Base-by-base conservation (phyloP, 306 rosid genomes). In the Calophaca sinica region DNA sequence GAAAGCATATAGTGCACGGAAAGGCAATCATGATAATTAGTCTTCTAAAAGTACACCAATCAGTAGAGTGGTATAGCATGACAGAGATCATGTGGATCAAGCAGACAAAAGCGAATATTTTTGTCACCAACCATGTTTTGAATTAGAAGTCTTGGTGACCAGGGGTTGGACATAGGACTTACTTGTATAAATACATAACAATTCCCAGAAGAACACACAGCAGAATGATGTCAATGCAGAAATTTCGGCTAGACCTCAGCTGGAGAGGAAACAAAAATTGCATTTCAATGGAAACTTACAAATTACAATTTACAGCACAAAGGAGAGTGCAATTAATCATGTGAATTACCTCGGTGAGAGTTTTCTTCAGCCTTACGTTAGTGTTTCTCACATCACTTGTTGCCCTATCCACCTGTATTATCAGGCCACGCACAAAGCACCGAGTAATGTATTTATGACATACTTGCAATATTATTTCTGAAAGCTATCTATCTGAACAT, bases 181-280 rank as follows among this genome's bases (percentile, higher is more conserved):
- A 92, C 99, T 92, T 90, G 87, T 88, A 90, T 71, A 94, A 52
- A 84, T 87, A 88, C 39, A 79, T 26, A 81, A 64, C 63, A 10
- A 94, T 87, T 77, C 97, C 97, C 36, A 92, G 86, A 85, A 94
- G 84, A 86, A 94, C 49, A 64, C 92, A 92, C 50, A 92, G 63
- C 77, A 94, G 90, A 81, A 82, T 53, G 52, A 92, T 90, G 88
- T 94, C 96, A 4, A 94, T 89, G 88, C 88, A 85, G 86, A 94
- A 92, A 83, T 94, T 94, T 87, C 81, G 83, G 81, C 88, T 86
- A n/a, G 96, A 87, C 81, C 97, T 90, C 89, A 94, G 51, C 97
- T 94, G 87, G 29, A 69, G 78, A 39, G 13, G 70, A 78, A 65
- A 62, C 81, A 64, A 80, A 83, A 76, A 41, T 61, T 61, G 44